Percentiles rank a stretch among this genome's conserved stretches.
phyloP scores from a whole-genome alignment of 106 monocot species.

The Allium sativum region DNA sequence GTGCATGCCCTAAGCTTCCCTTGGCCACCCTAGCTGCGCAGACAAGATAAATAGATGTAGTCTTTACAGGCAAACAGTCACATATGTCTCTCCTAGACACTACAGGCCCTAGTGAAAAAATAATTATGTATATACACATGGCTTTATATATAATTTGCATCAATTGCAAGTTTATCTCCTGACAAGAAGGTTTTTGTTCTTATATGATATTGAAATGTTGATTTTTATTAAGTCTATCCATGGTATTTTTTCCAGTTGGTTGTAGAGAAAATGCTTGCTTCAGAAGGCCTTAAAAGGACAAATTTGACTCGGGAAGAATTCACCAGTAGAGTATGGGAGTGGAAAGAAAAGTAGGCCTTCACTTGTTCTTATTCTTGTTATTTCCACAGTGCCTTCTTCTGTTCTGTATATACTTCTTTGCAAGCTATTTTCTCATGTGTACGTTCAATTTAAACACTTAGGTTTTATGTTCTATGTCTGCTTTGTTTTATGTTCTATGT shows the following conservation, averaged over 20 bases:
- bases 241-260: constrained; percentile 51
- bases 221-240: neutral
- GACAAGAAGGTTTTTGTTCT: neutral
- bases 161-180: neutral
- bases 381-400: neutral
- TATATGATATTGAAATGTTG: neutral
- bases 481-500: too few relatives aligned
- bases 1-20: too few relatives aligned
- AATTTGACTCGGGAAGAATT: constrained; percentile 88
- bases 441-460: too few relatives aligned
- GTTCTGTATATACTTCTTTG: too few relatives aligned
- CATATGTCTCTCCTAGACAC: too few relatives aligned
- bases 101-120: too few relatives aligned
- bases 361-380: constrained; percentile 7
- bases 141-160: neutral
- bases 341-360: constrained; percentile 88
- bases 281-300: constrained; percentile 78
- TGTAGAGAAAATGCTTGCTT: constrained; percentile 95
- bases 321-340: constrained; percentile 82
- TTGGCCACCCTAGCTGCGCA: too few relatives aligned
- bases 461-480: too few relatives aligned
- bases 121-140: too few relatives aligned
- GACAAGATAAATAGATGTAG: too few relatives aligned
- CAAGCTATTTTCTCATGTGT: too few relatives aligned
- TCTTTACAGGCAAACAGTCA: too few relatives aligned